Conservation (phyloP, 2,329 filamentous ascomycete species). For the Fusarium virguliforme region DNA sequence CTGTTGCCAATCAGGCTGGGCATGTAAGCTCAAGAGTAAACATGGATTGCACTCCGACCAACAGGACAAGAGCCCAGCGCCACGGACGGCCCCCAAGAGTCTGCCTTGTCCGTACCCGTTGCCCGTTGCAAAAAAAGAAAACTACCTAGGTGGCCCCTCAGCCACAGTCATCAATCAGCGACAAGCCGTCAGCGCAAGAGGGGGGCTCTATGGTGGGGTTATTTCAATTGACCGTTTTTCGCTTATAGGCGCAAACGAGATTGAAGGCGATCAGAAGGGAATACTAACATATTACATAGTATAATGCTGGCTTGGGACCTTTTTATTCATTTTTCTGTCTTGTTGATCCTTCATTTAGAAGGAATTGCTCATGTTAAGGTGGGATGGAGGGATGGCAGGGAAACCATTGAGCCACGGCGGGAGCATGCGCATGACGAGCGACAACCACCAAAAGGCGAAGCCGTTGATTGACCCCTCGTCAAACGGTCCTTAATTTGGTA, state of each 20-base stretch:
- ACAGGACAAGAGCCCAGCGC: slow-evolving; percentile 1
- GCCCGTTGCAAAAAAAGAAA: slow-evolving; percentile 2
- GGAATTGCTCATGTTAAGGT: slow-evolving; percentile 1
- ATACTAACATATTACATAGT: not conserved
- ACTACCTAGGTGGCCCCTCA: not conserved
- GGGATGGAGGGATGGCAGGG: slow-evolving; percentile 6
- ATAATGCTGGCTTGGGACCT: no score
- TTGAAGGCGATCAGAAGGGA: not conserved
- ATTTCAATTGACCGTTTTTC: slow-evolving; percentile 9
- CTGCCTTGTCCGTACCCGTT: not conserved
- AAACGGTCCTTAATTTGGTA: not conserved
- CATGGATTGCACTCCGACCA: not conserved
- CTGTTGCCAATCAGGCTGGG: slow-evolving; percentile 3
- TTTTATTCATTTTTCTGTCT: not conserved
- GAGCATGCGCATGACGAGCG: slow-evolving; percentile 6
- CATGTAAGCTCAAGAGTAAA: slow-evolving; percentile 8
- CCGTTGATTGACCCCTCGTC: not conserved
- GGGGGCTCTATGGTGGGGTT: slow-evolving; percentile 1
- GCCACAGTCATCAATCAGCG: no score
- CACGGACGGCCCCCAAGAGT: not conserved
- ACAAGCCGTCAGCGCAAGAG: not conserved
- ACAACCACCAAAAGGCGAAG: not conserved
- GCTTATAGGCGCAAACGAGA: not conserved
- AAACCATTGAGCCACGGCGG: slow-evolving; percentile 1
- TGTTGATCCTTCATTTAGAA: not conserved